Base-by-base conservation (phyloP, 768 basidiomycete genomes). In the Pleurotus cornucopiae region DNA sequence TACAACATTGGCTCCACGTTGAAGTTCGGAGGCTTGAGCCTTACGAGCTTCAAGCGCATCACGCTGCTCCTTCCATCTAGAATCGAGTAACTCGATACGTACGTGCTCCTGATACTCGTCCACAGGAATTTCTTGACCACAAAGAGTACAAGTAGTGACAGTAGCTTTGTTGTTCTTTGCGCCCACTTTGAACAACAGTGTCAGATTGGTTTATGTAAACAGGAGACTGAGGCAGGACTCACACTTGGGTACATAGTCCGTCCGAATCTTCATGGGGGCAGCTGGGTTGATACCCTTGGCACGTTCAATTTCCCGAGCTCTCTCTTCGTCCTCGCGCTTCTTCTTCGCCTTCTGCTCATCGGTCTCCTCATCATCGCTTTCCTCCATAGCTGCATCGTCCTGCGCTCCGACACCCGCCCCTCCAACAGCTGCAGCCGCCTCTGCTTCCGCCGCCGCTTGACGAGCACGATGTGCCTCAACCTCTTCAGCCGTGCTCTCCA, bases 61-160 rank as follows among this genome's bases (percentile, higher is more conserved):
- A 61, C 96, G 89, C 68, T 96, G 93, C 60, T 94, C 93, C 70
- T 98, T 98, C 95, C 96, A 99, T 69, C 88, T 86, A 41, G 97
- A 97, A 72, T 99, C 97, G 62, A 99, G 82, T 59, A 98, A 71
- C 68, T 99, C 97, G 67, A 98, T 98, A 63, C 97, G 91, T 85
- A 98, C 94, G 70, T 98, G 97, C 68, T 98, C 95, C 62, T 96
- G 85, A 45, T 98, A 76, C 68, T 98, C 96, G 72, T 97, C 91
- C 64, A 95, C 88, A 23, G 97, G 88, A 38, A 99, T 91, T 70
- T 94, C 89, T 69, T 98, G 95, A n/a, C 90, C 88, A 73, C 95
- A 97, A 63, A 98, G 89, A 14, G 88, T 81, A 74, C 94, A 98
- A 25, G 89, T 94, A 3, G 93, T 89, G 73, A 90, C 86, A 38